phyloP scores from a whole-genome alignment of 179 eudicot genomes.

The Camellia oleifera region DNA sequence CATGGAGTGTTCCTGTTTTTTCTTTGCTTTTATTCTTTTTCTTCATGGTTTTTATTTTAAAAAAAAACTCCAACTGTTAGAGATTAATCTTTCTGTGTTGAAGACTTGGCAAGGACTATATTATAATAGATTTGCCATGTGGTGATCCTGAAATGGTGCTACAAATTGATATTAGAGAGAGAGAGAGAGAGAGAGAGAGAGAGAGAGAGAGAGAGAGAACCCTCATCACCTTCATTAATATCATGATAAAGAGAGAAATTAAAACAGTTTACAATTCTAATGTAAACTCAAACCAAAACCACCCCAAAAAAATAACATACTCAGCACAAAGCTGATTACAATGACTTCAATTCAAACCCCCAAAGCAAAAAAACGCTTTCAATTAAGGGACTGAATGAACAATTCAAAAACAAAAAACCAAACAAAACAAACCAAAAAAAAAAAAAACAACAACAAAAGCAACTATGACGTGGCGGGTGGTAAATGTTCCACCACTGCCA shows the following conservation, averaged over 20 bases:
- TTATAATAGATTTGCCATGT: no score
- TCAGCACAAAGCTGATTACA: conserved; percentile 4
- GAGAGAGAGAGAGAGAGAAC: background rate
- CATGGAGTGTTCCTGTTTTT: no score
- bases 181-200: background rate
- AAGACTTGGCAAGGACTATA: no score
- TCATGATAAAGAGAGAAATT: no score
- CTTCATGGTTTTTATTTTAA: no score
- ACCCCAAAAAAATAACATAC: background rate
- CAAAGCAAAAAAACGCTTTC: background rate
- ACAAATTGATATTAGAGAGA: no score
- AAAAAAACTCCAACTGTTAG: no score
- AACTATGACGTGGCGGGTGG: conserved; percentile 16
- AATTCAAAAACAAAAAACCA: background rate
- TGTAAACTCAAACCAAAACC: background rate
- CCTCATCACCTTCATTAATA: no score
- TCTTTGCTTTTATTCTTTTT: no score
- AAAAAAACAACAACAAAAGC: background rate
- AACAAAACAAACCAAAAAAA: no score
- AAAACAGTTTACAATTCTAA: background rate
- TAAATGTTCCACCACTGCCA: conserved; percentile 19
- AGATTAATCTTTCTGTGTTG: no score
- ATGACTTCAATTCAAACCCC: background rate
- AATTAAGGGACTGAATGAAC: background rate
- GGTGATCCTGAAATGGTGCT: no score